These are phyloP conservation scores for Phytomonas serpens DNA, from an alignment of 208 protist species.

Conservation along the genomic window DNA sequence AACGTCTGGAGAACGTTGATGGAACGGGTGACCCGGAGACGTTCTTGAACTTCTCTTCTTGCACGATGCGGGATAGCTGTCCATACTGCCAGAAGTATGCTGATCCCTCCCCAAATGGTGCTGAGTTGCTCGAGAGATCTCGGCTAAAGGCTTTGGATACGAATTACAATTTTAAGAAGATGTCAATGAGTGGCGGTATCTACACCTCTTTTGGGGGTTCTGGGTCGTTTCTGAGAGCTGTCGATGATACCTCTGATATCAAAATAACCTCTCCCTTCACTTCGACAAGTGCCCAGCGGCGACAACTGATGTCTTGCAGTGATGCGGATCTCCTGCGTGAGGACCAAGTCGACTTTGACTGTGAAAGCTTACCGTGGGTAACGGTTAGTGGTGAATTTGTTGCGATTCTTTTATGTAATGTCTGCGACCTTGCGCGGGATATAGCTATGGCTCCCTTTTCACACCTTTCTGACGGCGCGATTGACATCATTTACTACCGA, in stretches of 20 bases:
- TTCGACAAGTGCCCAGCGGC: not conserved
- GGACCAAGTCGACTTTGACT: slow-evolving; percentile 53
- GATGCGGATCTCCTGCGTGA: slow-evolving; percentile 37
- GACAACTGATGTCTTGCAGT: slow-evolving; percentile 5
- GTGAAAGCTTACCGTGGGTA: slow-evolving; percentile 57
- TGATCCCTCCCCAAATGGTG: not conserved
- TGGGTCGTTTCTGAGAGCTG: not conserved
- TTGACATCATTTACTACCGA: slow-evolving; percentile 68
- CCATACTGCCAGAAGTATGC: slow-evolving; percentile 50
- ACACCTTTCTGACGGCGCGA: slow-evolving; percentile 69
- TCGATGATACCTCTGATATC: not conserved
- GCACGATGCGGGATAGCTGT: slow-evolving; percentile 55
- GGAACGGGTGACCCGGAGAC: slow-evolving; percentile 28
- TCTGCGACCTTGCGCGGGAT: slow-evolving; percentile 63
- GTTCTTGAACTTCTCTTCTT: slow-evolving; percentile 31
- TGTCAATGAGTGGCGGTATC: not conserved
- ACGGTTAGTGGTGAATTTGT: slow-evolving; percentile 64
- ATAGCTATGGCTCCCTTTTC: slow-evolving; percentile 66
- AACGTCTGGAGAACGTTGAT: slow-evolving; percentile 53
- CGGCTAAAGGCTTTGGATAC: not conserved
- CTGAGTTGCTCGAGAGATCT: not conserved
- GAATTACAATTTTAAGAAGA: not conserved
- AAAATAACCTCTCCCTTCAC: not conserved
- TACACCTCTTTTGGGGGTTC: not conserved
- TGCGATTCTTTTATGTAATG: slow-evolving; percentile 55